These are phyloP conservation scores for Pterocarpus santalinus DNA, from an alignment of 306 rosid genomes.

Conservation along the genomic window DNA sequence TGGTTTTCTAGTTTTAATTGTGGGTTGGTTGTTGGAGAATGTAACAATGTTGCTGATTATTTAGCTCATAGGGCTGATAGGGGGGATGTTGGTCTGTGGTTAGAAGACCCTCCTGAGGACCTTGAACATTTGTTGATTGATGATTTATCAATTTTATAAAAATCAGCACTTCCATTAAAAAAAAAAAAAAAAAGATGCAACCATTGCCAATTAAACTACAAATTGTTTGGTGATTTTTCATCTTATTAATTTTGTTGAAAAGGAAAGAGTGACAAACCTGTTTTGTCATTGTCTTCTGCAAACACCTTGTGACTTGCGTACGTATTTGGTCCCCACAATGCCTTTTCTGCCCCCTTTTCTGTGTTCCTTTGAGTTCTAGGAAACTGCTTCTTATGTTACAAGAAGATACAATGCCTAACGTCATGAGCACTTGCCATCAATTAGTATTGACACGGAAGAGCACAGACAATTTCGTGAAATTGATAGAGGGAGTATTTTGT, in stretches of 20 bases:
- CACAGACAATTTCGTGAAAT: not conserved
- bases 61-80: too few relatives aligned
- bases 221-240: not conserved
- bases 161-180: too few relatives aligned
- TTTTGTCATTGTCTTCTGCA: slow-evolving; percentile 1
- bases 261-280: not conserved
- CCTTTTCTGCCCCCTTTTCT: not conserved
- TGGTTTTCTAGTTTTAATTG: too few relatives aligned
- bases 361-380: not conserved
- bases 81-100: too few relatives aligned
- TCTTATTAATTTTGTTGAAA: not conserved
- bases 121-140: too few relatives aligned
- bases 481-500: not conserved
- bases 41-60: too few relatives aligned
- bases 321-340: not conserved
- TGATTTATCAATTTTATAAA: too few relatives aligned
- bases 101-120: too few relatives aligned
- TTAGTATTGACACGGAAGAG: too few relatives aligned
- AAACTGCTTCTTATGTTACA: not conserved
- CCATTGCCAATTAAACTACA: not conserved
- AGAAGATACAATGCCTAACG: not conserved
- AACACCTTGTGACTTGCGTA: not conserved
- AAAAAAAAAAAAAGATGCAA: not conserved
- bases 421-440: not conserved
- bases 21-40: too few relatives aligned